Evolutionary conservation across 2,329 filamentous ascomycete species (phyloP).

Genomic region (Verticillium longisporum): DNA sequence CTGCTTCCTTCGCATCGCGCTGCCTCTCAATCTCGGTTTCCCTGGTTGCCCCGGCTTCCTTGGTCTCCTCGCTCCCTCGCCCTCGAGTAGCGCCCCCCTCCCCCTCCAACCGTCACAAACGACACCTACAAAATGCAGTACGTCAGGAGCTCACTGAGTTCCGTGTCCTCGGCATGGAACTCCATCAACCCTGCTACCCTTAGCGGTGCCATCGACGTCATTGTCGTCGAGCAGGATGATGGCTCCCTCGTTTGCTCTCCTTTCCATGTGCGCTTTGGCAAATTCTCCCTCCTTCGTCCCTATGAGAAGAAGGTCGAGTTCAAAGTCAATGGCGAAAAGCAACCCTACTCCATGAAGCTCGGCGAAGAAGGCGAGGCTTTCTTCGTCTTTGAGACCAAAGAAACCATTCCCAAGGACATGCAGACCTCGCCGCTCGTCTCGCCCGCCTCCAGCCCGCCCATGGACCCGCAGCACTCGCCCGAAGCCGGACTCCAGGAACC

Average conservation of each 20-base stretch:
- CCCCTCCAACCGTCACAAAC: conserved; percentile 2
- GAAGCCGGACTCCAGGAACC: conserved; percentile 55
- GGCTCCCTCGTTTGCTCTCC: conserved; percentile 85
- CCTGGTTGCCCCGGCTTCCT: neutral
- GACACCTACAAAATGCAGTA: conserved; percentile 70
- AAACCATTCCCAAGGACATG: conserved; percentile 80
- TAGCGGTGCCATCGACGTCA: conserved; percentile 96
- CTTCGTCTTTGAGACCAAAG: conserved; percentile 94
- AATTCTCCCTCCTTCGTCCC: conserved; percentile 90
- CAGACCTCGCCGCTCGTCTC: conserved; percentile 94
- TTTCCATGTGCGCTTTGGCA: conserved; percentile 98
- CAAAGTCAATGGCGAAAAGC: conserved; percentile 83
- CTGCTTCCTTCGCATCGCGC: neutral
- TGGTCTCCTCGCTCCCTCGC: neutral
- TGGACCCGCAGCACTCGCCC: conserved; percentile 38
- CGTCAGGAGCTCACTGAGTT: conserved; percentile 90
- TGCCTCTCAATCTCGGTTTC: neutral
- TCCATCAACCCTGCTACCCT: conserved; percentile 97
- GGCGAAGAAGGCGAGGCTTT: conserved; percentile 97
- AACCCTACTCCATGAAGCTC: conserved; percentile 96
- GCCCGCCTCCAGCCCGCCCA: conserved; percentile 77
- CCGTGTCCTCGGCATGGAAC: conserved; percentile 98
- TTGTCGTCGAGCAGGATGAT: conserved; percentile 95
- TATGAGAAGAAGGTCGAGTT: conserved; percentile 99
- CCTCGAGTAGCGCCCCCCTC: conserved; percentile 3